These are phyloP conservation scores for Colletotrichum sp. DNA, from an alignment of 2,329 filamentous ascomycete genomes.

Conservation along the genomic window DNA sequence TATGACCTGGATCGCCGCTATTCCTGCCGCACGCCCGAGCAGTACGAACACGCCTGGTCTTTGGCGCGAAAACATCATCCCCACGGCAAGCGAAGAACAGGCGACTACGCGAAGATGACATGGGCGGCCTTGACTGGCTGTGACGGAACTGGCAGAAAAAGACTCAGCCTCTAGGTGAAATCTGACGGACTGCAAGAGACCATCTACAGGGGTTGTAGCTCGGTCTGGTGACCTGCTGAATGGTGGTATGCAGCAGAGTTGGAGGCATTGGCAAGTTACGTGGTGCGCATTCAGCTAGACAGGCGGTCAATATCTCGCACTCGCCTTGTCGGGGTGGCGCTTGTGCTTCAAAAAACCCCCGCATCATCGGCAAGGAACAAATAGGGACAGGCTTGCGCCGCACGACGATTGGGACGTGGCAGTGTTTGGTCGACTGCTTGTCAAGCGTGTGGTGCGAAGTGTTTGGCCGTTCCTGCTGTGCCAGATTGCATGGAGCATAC, in stretches of 20 bases:
- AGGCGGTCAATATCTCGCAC: not conserved
- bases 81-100: not conserved
- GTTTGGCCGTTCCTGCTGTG: not conserved
- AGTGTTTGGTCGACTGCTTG: not conserved
- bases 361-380: not conserved
- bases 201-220: not conserved
- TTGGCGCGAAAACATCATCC: not conserved
- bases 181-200: not conserved
- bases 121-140: not conserved
- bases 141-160: not conserved
- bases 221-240: not conserved
- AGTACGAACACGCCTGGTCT: not conserved
- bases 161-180: not conserved
- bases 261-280: not conserved
- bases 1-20: not conserved
- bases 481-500: not conserved
- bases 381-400: not conserved
- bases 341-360: not conserved
- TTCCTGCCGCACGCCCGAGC: not conserved
- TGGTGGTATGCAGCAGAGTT: not conserved
- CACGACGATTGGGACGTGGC: not conserved
- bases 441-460: not conserved
- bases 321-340: not conserved
- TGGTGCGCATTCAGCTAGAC: not conserved
- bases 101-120: not conserved